A percentile compares a stretch with the other conserved stretches of the same genome.
phyloP scores from a whole-genome alignment of 2,329 filamentous ascomycete species.

The Lecanosticta acicola region DNA sequence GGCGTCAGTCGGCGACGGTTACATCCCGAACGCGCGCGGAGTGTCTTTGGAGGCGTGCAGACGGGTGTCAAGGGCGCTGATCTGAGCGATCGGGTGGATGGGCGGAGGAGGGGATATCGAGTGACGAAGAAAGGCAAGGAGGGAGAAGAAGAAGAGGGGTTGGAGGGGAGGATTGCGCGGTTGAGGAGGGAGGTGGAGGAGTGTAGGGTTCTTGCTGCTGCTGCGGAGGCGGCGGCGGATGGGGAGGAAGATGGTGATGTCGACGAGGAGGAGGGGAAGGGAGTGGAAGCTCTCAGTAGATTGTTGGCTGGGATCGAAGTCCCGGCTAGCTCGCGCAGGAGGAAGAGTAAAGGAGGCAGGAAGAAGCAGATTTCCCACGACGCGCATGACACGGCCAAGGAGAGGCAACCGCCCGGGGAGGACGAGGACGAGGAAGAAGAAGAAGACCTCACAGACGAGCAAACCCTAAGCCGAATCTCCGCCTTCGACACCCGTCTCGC shows the following conservation, averaged over 20 bases:
- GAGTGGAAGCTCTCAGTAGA: conserved; percentile 58
- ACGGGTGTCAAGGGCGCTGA: conserved; percentile 73
- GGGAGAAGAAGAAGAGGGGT: conserved; percentile 74
- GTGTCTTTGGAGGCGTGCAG: conserved; percentile 60
- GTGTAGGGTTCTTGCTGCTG: conserved; percentile 37
- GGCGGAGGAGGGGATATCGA: conserved; percentile 78
- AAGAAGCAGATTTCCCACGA: conserved; percentile 15
- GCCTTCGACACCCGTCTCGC: conserved; percentile 81
- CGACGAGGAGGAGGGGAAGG: conserved; percentile 44
- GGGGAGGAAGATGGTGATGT: conserved; percentile 39
- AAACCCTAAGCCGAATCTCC: conserved; percentile 71
- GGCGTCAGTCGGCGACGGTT: conserved; percentile 69
- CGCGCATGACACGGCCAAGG: conserved; percentile 12
- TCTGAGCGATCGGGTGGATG: conserved; percentile 81
- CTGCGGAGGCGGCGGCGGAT: conserved; percentile 41
- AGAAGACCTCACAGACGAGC: conserved; percentile 33
- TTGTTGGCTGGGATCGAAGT: conserved; percentile 61
- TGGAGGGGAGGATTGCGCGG: conserved; percentile 74
- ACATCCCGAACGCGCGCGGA: conserved; percentile 71
- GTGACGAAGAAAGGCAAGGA: conserved; percentile 38
- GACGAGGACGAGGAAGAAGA: conserved; percentile 1
- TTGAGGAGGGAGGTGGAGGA: conserved; percentile 75
- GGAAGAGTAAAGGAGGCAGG: conserved; percentile 6
- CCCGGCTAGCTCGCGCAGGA: conserved; percentile 18
- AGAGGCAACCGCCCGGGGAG: neutral